Evolutionary conservation across 352 stramenopile genomes (phyloP), one percentile per base, ranked within the genome.

Genomic region (Phytophthora chlamydospora): DNA sequence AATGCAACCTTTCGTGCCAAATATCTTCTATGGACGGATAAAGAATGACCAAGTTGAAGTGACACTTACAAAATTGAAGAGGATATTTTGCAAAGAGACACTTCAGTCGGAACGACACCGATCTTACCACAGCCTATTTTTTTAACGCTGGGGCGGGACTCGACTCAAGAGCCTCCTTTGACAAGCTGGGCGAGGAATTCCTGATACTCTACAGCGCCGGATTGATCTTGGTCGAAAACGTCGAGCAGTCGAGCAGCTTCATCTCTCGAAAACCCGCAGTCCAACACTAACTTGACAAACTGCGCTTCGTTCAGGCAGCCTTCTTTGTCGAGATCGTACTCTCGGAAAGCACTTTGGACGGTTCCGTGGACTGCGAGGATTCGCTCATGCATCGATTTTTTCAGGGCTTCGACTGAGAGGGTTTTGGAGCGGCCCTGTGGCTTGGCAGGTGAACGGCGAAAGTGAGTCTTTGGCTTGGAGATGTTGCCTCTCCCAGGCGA

Each of bases 141-240:
- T 33, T 48, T 35, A 46, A 43, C 24, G 12, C 27, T 43, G 33
- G 16, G 6, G 24, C 27, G 38, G 19, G 7, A 54, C 35, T 40
- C 16, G 27, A 56, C 9, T 68, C 17, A 64, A 6, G n/a, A 48
- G 8, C n/a, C 11, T 31, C 48, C 39, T 29, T 68, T 67, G 21
- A 81, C 70, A 24, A 84, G 51, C 47, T 81, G 75, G 11, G 72
- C 41, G 32, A 84, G 50, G 29, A 82, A 87, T 45, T 86, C 77
- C n/a, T 85, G 70, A 36, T 88, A 89, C 52, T 84, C 80, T 38
- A 89, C 68, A 24, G 62, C 70, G 1, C 80, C 77, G 2, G 77
- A 87, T 10, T 61, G 59, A 40, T 89, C 75, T 35, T 67, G 56
- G 52, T 88, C 76, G 19, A 88, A 73, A 12, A 57, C 36, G 14